Conservation (phyloP, 1,284 basidiomycete genomes). For the Marasmius tenuissimus region DNA sequence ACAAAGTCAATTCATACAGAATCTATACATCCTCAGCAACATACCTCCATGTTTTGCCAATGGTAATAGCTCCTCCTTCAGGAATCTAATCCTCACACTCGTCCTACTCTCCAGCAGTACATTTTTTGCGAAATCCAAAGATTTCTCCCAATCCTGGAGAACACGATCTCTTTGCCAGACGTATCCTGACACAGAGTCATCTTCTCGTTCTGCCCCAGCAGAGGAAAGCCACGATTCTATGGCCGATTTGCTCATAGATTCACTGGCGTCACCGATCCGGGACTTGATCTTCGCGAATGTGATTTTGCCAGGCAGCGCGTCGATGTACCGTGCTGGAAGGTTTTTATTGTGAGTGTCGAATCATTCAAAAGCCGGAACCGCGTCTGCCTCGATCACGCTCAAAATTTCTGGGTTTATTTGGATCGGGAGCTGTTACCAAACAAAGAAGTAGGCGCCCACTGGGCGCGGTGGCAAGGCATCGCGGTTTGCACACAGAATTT, state of each 20-base stretch:
- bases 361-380: neutral
- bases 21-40: constrained; percentile 20
- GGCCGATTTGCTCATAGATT: constrained; percentile 14
- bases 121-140: constrained; percentile 52
- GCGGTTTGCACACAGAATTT: no score
- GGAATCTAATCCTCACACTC: constrained; percentile 53
- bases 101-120: constrained; percentile 53
- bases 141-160: constrained; percentile 53
- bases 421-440: neutral
- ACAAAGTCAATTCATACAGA: constrained; percentile 10
- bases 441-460: neutral
- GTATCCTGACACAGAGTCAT: constrained; percentile 7
- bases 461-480: no score
- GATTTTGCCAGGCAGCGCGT: constrained; percentile 8
- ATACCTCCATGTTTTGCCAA: constrained; percentile 61
- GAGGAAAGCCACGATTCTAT: constrained; percentile 17
- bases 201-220: constrained; percentile 9
- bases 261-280: constrained; percentile 9
- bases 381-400: neutral
- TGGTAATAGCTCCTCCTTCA: constrained; percentile 60
- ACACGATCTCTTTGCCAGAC: constrained; percentile 55
- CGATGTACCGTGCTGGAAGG: neutral
- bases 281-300: constrained; percentile 15
- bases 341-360: neutral
- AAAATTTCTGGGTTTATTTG: constrained; percentile 1